phyloP scores from a whole-genome alignment of 768 basidiomycete genomes.

The Mycena alexandri region DNA sequence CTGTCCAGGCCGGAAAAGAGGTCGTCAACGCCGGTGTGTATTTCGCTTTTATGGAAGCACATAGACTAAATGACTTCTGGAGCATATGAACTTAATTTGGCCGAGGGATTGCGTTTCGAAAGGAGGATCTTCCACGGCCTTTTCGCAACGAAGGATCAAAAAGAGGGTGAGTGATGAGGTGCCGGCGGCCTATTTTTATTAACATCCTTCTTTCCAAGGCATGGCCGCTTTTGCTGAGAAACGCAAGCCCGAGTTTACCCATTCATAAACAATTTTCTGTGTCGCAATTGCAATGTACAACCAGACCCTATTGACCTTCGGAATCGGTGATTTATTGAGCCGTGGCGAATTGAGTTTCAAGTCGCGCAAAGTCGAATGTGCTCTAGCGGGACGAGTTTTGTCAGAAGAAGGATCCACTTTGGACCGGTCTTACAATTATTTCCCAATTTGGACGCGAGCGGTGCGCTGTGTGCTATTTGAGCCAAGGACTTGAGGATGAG shows the following conservation, averaged over 20 bases:
- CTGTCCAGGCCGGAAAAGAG: slow-evolving; percentile 92
- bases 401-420: no score
- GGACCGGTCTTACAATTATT: no score
- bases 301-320: no score
- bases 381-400: no score
- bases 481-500: no score
- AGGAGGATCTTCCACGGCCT: slow-evolving; percentile 90
- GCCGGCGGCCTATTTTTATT: slow-evolving; percentile 2
- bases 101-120: slow-evolving; percentile 90
- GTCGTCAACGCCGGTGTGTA: slow-evolving; percentile 87
- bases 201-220: slow-evolving; percentile 61
- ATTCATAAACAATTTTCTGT: slow-evolving; percentile 52
- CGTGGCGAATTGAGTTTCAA: no score
- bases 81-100: slow-evolving; percentile 86
- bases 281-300: slow-evolving; percentile 1
- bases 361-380: no score
- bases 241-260: slow-evolving; percentile 86
- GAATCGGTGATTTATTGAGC: no score
- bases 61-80: slow-evolving; percentile 16
- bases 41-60: not conserved
- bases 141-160: slow-evolving; percentile 95
- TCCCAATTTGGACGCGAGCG: no score
- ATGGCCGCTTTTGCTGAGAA: slow-evolving; percentile 97
- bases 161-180: slow-evolving; percentile 70
- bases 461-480: no score